Conservation (phyloP, 2,329 filamentous ascomycete genomes). For the Fusarium redolens region DNA sequence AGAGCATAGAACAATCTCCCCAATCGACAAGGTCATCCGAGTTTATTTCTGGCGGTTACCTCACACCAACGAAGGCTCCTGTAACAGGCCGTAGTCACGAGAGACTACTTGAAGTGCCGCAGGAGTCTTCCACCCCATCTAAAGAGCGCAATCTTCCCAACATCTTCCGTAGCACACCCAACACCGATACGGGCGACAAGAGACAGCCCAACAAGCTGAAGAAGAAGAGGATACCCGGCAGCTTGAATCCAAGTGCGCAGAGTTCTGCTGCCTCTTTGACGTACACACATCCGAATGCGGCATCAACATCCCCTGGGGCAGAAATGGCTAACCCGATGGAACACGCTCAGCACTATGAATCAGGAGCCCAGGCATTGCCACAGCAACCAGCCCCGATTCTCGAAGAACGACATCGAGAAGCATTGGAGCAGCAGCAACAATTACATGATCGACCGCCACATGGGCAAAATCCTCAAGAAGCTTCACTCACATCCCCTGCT, state of each 20-base stretch:
- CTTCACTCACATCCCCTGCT: slow-evolving; percentile 28
- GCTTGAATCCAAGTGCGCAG: slow-evolving; percentile 86
- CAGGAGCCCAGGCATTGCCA: slow-evolving; percentile 26
- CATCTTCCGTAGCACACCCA: slow-evolving; percentile 78
- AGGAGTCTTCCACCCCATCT: slow-evolving; percentile 63
- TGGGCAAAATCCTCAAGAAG: slow-evolving; percentile 30
- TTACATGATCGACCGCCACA: slow-evolving; percentile 14
- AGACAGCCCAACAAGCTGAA: slow-evolving; percentile 89
- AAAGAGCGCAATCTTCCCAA: slow-evolving; percentile 76
- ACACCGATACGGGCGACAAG: slow-evolving; percentile 68
- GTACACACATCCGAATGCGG: slow-evolving; percentile 54
- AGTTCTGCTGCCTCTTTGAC: slow-evolving; percentile 85
- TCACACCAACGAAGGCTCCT: slow-evolving; percentile 46
- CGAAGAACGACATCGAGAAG: slow-evolving; percentile 37
- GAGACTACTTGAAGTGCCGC: slow-evolving; percentile 57
- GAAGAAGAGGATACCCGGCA: slow-evolving; percentile 84
- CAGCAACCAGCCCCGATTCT: slow-evolving; percentile 37
- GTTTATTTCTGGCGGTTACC: slow-evolving; percentile 38
- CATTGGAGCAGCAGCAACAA: slow-evolving; percentile 30
- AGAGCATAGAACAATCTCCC: slow-evolving; percentile 38
- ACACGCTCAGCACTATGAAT: slow-evolving; percentile 33
- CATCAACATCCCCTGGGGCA: slow-evolving; percentile 60
- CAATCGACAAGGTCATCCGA: slow-evolving; percentile 48
- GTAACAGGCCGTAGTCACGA: slow-evolving; percentile 61
- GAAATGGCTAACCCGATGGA: slow-evolving; percentile 63